Base-by-base conservation (phyloP, 441 rosid species). In the Adansonia madagascariensis region DNA sequence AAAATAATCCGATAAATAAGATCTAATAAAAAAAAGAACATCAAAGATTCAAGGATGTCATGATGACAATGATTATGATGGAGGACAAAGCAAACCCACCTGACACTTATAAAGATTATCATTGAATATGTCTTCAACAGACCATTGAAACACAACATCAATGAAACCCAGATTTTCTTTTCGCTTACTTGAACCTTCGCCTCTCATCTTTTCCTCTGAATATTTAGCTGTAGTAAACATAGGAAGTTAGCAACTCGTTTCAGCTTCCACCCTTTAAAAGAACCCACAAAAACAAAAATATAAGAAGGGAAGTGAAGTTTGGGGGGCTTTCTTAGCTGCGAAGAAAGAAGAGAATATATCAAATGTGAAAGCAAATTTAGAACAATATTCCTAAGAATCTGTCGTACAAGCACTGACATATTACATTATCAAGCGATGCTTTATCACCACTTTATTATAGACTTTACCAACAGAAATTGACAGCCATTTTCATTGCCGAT, bases 101-200 rank as follows among this genome's bases (percentile, higher is more conserved):
- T 79, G 60, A 15, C 79, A 53, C 71, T 74, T 73, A 64, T 52
- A 83, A 60, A 79, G 77, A 52, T 70, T n/a, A 31, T 81, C 64
- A 62, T 78, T 59, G 41, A 41, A 72, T 53, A 81, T 66, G 64
- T 84, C 79, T 15, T 81, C 76, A 31, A 80, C 60, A 8, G 85
- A 84, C 89, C 87, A 82, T 15, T 85, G 79, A 69, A 80, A 75
- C 39, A 86, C 67, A 14, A 14, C 17, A 49, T 75, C 55, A 15
- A 61, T 59, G 56, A 85, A 75, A 41, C 56, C 74, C 62, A n/a
- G 6, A 6, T 41, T 4, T 18, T 22, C 41, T 70, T 52, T 4
- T 1, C 35, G 46, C 10, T 63, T 7, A 63, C 17, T n/a, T n/a
- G 75, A 71, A 71, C 50, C 39, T 35, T 17, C 64, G 57, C 14